Evolutionary conservation across 1,284 basidiomycete genomes (phyloP).

Genomic region (Papiliotrema laurentii): DNA sequence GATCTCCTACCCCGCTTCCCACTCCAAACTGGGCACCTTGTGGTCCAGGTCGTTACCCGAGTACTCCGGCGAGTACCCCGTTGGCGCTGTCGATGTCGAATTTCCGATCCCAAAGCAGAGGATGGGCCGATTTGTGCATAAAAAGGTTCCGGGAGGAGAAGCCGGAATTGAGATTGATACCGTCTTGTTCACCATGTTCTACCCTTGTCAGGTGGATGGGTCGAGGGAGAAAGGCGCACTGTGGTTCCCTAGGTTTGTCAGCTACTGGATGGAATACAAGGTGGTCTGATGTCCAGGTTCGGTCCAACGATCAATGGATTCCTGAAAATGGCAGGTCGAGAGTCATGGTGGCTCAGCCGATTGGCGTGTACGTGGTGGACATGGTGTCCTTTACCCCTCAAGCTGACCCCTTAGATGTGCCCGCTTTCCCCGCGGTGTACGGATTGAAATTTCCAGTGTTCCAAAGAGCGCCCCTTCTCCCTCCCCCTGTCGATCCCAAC

Average conservation of each 20-base stretch:
- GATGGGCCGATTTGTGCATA: constrained; percentile 10
- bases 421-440: constrained; percentile 43
- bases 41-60: constrained; percentile 10
- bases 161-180: constrained; percentile 41
- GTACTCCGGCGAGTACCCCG: constrained; percentile 11
- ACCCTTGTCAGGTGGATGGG: constrained; percentile 37
- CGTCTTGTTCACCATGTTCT: constrained; percentile 49
- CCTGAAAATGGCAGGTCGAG: constrained; percentile 45
- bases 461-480: constrained; percentile 40
- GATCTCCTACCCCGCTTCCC: constrained; percentile 11
- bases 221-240: constrained; percentile 13
- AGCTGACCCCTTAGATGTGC: constrained; percentile 14
- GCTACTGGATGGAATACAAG: neutral
- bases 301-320: constrained; percentile 46
- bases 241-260: constrained; percentile 24
- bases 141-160: neutral
- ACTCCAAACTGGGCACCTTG: constrained; percentile 11
- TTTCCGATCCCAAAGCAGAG: constrained; percentile 10
- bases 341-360: constrained; percentile 34
- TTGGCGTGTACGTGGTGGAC: constrained; percentile 22
- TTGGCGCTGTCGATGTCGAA: constrained; percentile 15
- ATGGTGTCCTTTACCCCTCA: neutral
- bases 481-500: constrained; percentile 8
- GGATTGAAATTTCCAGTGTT: constrained; percentile 48
- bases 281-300: constrained; percentile 22